A percentile compares a stretch with the other conserved stretches of the same genome.
Conservation (phyloP, 179 eudicot species). For the Pouteria campechiana region DNA sequence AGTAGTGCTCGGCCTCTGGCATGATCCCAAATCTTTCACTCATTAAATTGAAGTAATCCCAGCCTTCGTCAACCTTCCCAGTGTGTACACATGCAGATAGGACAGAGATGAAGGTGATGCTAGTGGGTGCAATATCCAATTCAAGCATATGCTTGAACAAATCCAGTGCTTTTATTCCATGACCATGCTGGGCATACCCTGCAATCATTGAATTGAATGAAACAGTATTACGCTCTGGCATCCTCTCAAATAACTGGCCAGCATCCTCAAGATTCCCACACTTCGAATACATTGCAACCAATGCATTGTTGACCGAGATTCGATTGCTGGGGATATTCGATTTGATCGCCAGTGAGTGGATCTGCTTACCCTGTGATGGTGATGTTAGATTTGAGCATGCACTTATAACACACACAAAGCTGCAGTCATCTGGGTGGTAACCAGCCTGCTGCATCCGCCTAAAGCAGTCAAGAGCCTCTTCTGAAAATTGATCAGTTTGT, state of each 20-base stretch:
- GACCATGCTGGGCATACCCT: slow-evolving; percentile 78
- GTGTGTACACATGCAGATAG: slow-evolving; percentile 83
- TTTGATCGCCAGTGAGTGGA: slow-evolving; percentile 61
- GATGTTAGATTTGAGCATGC: slow-evolving; percentile 63
- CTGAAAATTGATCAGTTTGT: slow-evolving; percentile 44
- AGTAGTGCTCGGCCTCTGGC: slow-evolving; percentile 62
- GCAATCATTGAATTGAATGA: slow-evolving; percentile 71
- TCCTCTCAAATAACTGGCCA: slow-evolving; percentile 57
- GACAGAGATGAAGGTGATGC: slow-evolving; percentile 61
- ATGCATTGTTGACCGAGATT: slow-evolving; percentile 63
- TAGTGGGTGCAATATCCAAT: slow-evolving; percentile 27
- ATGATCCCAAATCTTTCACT: slow-evolving; percentile 32
- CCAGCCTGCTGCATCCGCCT: slow-evolving; percentile 45
- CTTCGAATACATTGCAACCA: slow-evolving; percentile 72
- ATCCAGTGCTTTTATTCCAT: slow-evolving; percentile 35
- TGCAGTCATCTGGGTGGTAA: slow-evolving; percentile 65
- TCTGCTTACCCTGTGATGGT: slow-evolving; percentile 71
- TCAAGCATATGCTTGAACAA: slow-evolving; percentile 60
- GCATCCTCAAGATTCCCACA: slow-evolving; percentile 77
- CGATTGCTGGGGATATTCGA: slow-evolving; percentile 57
- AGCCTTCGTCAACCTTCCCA: slow-evolving; percentile 65
- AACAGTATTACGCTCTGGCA: slow-evolving; percentile 64
- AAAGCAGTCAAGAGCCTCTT: slow-evolving; percentile 55
- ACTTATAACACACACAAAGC: slow-evolving; percentile 70
- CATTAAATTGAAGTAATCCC: slow-evolving; percentile 47